Evolutionary conservation across 345 rosid genomes (phyloP).

Genomic region (Rhodomyrtus tomentosa): DNA sequence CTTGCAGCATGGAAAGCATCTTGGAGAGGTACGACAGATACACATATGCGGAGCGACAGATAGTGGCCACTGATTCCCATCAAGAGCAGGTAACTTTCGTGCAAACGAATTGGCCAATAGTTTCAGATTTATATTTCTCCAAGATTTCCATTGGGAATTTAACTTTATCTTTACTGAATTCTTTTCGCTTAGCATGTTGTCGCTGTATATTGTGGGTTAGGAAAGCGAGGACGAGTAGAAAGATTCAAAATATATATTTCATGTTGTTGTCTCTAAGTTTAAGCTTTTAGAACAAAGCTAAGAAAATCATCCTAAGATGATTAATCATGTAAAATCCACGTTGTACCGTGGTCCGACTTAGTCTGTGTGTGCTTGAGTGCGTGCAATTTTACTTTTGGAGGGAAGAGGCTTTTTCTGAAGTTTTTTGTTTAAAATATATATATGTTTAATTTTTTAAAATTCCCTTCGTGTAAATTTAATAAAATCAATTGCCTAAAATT

Average conservation of each 20-base stretch:
- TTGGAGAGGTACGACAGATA: constrained; percentile 59
- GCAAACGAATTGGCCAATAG: not conserved
- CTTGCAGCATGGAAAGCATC: constrained; percentile 61
- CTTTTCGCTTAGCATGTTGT: not conserved
- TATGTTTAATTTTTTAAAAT: not conserved
- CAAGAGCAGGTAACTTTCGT: constrained; percentile 10
- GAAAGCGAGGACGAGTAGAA: not conserved
- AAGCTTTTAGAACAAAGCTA: not conserved
- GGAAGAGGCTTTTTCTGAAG: not conserved
- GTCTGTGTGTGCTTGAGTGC: not conserved
- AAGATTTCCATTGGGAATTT: not conserved
- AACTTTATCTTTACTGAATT: not conserved
- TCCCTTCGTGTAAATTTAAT: not conserved
- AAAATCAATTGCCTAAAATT: not conserved
- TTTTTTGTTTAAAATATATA: not conserved
- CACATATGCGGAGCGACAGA: constrained; percentile 25
- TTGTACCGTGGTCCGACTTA: not conserved
- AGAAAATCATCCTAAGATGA: not conserved
- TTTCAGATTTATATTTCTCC: not conserved
- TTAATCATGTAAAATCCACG: not conserved
- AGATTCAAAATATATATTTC: not conserved
- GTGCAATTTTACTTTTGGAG: not conserved
- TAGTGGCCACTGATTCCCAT: constrained; percentile 15
- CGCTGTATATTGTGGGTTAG: not conserved
- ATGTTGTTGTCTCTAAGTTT: not conserved